A percentile compares a stretch with the other conserved stretches of the same genome.
These are phyloP conservation scores for Colletotrichum endophyticum DNA, from an alignment of 2,329 filamentous ascomycete genomes.

Conservation along the genomic window DNA sequence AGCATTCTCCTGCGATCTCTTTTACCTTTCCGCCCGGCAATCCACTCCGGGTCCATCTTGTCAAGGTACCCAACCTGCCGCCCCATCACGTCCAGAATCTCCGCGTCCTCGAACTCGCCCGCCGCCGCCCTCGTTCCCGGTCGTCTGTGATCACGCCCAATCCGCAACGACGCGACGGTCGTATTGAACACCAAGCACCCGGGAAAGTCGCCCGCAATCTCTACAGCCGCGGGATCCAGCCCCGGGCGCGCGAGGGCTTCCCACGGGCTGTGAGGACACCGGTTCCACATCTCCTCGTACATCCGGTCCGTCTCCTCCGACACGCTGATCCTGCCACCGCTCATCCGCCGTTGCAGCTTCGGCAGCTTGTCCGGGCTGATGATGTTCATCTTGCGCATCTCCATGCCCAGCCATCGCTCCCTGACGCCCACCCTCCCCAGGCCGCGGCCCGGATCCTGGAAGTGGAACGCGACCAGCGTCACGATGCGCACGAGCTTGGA, in stretches of 20 bases:
- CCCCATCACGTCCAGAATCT: neutral
- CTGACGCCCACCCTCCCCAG: neutral
- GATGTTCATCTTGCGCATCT: neutral
- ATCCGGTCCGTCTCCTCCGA: neutral
- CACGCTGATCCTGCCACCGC: neutral
- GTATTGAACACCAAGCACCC: slow-evolving; percentile 1
- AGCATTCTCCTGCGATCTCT: neutral
- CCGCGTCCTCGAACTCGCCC: neutral
- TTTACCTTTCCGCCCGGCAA: neutral
- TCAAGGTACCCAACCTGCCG: neutral
- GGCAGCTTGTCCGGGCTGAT: neutral
- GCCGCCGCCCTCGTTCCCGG: neutral
- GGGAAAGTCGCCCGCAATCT: neutral
- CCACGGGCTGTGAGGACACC: slow-evolving; percentile 2
- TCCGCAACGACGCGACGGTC: neutral
- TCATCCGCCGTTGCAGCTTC: neutral
- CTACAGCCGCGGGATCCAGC: neutral
- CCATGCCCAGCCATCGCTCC: neutral
- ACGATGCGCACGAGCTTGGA: neutral
- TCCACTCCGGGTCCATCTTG: neutral
- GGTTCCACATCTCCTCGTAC: neutral
- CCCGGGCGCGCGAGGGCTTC: neutral
- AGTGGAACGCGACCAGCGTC: neutral
- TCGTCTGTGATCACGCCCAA: neutral
- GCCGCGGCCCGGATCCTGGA: neutral